Base-by-base conservation (phyloP, 2,329 filamentous ascomycete genomes). In the Chalaropsis thielavioides region DNA sequence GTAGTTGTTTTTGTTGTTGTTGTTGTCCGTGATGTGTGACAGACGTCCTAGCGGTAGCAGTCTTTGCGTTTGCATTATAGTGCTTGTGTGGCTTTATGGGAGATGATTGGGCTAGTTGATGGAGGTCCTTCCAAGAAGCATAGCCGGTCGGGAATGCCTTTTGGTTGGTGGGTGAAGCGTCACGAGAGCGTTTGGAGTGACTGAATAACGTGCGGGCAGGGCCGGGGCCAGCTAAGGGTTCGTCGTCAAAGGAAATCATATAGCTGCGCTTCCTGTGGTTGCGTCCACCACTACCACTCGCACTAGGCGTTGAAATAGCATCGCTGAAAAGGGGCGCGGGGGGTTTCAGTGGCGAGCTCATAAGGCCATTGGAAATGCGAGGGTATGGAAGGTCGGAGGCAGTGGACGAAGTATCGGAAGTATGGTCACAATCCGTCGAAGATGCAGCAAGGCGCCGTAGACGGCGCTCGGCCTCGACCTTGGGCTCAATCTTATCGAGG, bases 391-490 rank as follows among this genome's bases (percentile, higher is more conserved):
- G 80, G 70, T 91, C 90, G 66, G 90, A 94, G 68, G 88, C 82
- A 72, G 85, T 90, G 62, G 90, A 94, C 2, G 90, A 95, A 31
- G 90, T 91, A 76, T 95, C 90, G 69, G 90, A 95, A 68, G 90
- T 80, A 68, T 87, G 83, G 71, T 95, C 90, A 72, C 85, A 87
- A 59, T 84, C 82, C 69, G 79, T 79, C 8, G 56, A 56, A 22
- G 65, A 63, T 6, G 63, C 56, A 38, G 65, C 65, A 64, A 86
- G 80, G 70, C 88, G 83, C 76, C 87, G 88, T 70, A 86, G 82
- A 76, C 87, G 84, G 73, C 92, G 80, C 76, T 92, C 84, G 73
- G 91, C 83, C 73, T 92, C 87, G 68, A 92, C 79, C 73, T 87
- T 88, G 62, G 90, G 90, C 76, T 95, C 90, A 76, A 96, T 90